Base-by-base conservation (phyloP, 2,329 filamentous ascomycete genomes). In the Cladosporium sp. region DNA sequence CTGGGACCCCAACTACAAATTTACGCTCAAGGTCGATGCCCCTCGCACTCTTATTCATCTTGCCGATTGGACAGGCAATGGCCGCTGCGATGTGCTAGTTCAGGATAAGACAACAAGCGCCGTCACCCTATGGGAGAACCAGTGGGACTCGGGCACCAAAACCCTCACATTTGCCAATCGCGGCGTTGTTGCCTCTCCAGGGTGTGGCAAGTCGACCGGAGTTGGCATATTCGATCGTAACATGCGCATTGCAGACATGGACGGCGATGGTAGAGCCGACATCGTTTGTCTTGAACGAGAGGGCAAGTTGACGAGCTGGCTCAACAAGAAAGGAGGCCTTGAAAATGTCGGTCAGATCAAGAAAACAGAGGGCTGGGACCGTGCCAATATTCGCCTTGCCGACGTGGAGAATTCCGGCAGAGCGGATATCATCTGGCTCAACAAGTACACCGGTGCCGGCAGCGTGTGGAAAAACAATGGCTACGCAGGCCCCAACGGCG, bases 261-360 rank as follows among this genome's bases (percentile, higher is more conserved):
- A 49, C 13, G 46, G 46, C 46, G 46, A 49, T n/a, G 46, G 46
- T 14, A 21, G 46, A 49, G 46, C 46, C n/a, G 46, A 49, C n/a
- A 49, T 49, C 14, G 46, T 49, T 13, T 49, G 46, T 25, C 11
- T 49, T 14, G n/a, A 49, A 14, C 3, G 4, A 14, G 46, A 49
- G 8, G 46, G 46, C 11, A 21, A 21, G n/a, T 11, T 49, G 23
- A 49, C n/a, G 5, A 25, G n/a, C 46, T 49, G 23, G n/a, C n/a
- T 49, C n/a, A 49, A 49, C 46, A 49, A 49, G 46, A 25, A 49
- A 23, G 46, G 14, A 5, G n/a, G 46, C n/a, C 8, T 58, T 39
- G 63, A 34, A 11, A 23, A 64, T 11, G 30, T 64, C 28, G 63
- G 53, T 18, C 63, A 64, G 23, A 36, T 64, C 28, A 64, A 64